phyloP scores from a whole-genome alignment of 192 early-diverging fungal species.

The Coemansia sp. region DNA sequence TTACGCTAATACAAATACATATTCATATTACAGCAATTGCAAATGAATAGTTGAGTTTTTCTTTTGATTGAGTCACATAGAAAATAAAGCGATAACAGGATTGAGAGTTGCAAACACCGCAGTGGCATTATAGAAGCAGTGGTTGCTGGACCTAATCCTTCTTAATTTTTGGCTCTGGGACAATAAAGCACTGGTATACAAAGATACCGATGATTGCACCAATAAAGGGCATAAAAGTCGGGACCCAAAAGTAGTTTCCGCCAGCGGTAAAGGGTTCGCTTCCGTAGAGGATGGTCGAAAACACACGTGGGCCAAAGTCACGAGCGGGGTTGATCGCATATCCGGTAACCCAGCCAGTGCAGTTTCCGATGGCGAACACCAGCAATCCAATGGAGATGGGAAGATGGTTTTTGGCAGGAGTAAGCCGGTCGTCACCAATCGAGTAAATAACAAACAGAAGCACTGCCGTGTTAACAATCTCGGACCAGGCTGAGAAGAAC shows the following conservation, averaged over 20 bases:
- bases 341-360: constrained; percentile 65
- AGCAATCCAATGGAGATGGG: constrained; percentile 63
- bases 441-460: constrained; percentile 64
- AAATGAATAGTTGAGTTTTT: not conserved
- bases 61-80: not conserved
- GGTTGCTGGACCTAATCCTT: constrained; percentile 16
- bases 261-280: constrained; percentile 63
- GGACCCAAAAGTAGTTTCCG: constrained; percentile 72
- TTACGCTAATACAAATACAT: no score
- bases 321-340: constrained; percentile 77
- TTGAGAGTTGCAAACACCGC: not conserved
- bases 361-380: constrained; percentile 62
- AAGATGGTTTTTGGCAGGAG: constrained; percentile 55
- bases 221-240: constrained; percentile 65
- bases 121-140: no score
- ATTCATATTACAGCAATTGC: not conserved
- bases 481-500: constrained; percentile 59
- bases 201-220: constrained; percentile 62
- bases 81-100: not conserved
- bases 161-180: constrained; percentile 53
- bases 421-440: constrained; percentile 60
- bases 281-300: constrained; percentile 67
- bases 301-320: constrained; percentile 78
- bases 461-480: constrained; percentile 68
- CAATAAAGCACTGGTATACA: constrained; percentile 61